Base-by-base conservation (phyloP, 805 yeast species). In the Candida vaughaniae region DNA sequence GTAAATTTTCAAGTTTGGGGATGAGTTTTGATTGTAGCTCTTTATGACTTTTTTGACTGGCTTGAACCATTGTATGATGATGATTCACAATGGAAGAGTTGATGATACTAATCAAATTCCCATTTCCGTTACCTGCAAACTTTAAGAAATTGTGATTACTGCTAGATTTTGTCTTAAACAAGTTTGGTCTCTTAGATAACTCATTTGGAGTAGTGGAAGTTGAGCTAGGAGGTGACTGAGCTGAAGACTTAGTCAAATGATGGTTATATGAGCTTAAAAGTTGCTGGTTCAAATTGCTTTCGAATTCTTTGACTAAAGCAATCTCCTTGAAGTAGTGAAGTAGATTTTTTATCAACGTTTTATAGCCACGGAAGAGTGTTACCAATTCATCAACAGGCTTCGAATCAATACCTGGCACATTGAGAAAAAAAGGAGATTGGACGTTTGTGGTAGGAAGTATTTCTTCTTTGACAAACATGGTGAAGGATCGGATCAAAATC, bases 291-390 rank as follows among this genome's bases (percentile, higher is more conserved):
- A 68, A 48, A 46, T 66, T 56, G 10, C 59, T 46, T 25, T 53
- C 58, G 49, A 77, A 68, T 45, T 68, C 77, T 52, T 74, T 75
- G 38, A 75, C 73, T 35, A 75, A 55, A 25, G 72, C 56, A 39
- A 73, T 58, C 47, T 77, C 73, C 40, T 58, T 63, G 30, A 64
- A 53, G 43, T 68, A 68, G 34, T 57, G 52, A 6, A 64, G 53
- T 35, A 68, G 47, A 7, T 69, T 55, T 41, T 58, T 57, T 41
- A 68, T 63, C 36, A 66, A 61, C 35, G 54, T 55, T 47, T 66
- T 66, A 66, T 71, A 68, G 35, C 53, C 54, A 49, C 62, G 65
- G 58, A 68, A 68, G 43, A 57, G 67, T 16, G 39, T 42, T 15
- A 68, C 49, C 48, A 68, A 56, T 29, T 64, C 58, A 38, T 63